Conservation (phyloP, 164 flowering plant species). For the Dillenia suffruticosa region DNA sequence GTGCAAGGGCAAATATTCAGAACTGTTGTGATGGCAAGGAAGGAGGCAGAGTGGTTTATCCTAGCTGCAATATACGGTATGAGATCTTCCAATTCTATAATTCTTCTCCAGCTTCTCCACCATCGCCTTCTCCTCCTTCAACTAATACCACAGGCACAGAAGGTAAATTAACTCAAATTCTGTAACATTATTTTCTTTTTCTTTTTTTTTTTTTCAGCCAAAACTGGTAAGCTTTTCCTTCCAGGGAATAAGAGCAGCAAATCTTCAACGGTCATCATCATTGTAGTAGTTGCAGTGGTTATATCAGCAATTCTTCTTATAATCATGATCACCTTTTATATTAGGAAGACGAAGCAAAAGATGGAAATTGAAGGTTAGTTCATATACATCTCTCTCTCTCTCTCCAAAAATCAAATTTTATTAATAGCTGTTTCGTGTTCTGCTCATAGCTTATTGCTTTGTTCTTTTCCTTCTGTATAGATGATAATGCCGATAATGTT, state of each 20-base stretch:
- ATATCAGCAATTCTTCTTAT: background rate
- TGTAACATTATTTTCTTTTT: background rate
- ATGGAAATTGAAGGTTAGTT: background rate
- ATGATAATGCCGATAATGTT: too few relatives aligned
- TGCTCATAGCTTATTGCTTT: background rate
- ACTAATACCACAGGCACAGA: background rate
- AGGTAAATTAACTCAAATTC: background rate
- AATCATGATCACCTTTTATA: background rate
- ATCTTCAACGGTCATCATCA: background rate
- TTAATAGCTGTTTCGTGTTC: background rate
- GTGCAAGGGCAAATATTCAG: background rate
- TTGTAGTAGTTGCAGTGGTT: conserved; percentile 1
- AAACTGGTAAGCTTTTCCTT: background rate
- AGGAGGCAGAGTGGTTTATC: conserved; percentile 23
- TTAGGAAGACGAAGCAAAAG: conserved; percentile 3
- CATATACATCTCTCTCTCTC: too few relatives aligned
- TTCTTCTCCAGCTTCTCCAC: conserved; percentile 9
- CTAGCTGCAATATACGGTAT: conserved; percentile 36
- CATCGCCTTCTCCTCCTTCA: background rate
- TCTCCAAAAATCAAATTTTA: too few relatives aligned
- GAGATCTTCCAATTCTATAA: conserved; percentile 26
- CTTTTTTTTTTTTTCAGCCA: too few relatives aligned
- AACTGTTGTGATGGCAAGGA: conserved; percentile 15
- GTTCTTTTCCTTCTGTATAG: background rate
- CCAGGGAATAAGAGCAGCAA: background rate